phyloP scores from a whole-genome alignment of 2,329 filamentous ascomycete species.

The Rhynchosporium agropyri region DNA sequence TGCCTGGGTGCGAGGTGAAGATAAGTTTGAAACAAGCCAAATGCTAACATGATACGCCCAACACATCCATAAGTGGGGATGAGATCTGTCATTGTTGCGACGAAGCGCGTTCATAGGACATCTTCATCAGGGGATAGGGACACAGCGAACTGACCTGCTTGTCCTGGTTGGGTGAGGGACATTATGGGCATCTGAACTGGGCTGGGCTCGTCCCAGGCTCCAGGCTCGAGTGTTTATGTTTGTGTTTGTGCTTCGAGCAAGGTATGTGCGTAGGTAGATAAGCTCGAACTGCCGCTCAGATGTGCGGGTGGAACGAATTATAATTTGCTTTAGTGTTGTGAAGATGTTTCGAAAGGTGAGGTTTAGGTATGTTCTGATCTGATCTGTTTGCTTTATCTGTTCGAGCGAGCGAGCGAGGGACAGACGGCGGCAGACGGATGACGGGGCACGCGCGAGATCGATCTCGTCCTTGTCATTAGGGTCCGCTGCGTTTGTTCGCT shows the following conservation, averaged over 20 bases:
- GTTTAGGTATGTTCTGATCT: slow-evolving; percentile 7
- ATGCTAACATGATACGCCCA: slow-evolving; percentile 40
- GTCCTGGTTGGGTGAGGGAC: slow-evolving; percentile 40
- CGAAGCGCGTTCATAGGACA: slow-evolving; percentile 35
- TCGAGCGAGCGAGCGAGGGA: neutral
- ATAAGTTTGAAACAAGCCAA: slow-evolving; percentile 38
- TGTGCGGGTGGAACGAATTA: slow-evolving; percentile 6
- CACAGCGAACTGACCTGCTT: slow-evolving; percentile 36
- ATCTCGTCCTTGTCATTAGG: neutral
- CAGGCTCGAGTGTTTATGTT: slow-evolving; percentile 23
- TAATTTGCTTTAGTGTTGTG: slow-evolving; percentile 6
- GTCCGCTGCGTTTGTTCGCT: slow-evolving; percentile 21
- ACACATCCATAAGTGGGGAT: slow-evolving; percentile 37
- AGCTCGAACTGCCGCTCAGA: slow-evolving; percentile 17
- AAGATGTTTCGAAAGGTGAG: slow-evolving; percentile 15
- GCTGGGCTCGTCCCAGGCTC: slow-evolving; percentile 22
- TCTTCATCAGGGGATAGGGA: slow-evolving; percentile 24
- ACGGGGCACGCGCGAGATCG: neutral
- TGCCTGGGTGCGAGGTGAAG: slow-evolving; percentile 29
- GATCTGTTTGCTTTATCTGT: slow-evolving; percentile 14
- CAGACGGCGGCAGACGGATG: neutral
- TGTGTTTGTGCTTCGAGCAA: slow-evolving; percentile 13
- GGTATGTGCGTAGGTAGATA: slow-evolving; percentile 18
- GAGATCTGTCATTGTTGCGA: slow-evolving; percentile 24
- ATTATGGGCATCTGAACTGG: slow-evolving; percentile 31